These are phyloP conservation scores for Kentomonas sorsogonicus DNA, from an alignment of 208 protist genomes.

Conservation along the genomic window DNA sequence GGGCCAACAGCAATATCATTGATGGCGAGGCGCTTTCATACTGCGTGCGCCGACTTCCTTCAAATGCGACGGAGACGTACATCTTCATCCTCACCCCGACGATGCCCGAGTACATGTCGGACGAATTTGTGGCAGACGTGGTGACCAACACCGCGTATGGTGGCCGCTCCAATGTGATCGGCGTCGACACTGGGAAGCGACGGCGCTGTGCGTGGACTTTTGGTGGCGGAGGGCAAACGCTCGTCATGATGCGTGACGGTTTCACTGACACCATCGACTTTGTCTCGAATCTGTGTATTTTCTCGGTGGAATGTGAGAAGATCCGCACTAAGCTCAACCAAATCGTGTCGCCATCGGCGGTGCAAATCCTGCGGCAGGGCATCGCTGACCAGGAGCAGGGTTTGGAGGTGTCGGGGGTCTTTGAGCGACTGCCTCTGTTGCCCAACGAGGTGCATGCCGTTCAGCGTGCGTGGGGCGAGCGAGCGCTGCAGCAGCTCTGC, in stretches of 20 bases:
- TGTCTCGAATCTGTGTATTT: slow-evolving; percentile 75
- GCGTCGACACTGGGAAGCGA: slow-evolving; percentile 50
- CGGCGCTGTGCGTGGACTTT: slow-evolving; percentile 63
- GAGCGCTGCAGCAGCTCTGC: slow-evolving; percentile 47
- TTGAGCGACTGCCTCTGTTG: slow-evolving; percentile 47
- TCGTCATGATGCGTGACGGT: slow-evolving; percentile 78
- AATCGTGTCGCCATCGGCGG: slow-evolving; percentile 60
- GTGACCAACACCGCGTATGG: slow-evolving; percentile 8
- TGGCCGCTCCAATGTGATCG: slow-evolving; percentile 13
- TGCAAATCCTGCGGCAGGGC: slow-evolving; percentile 53
- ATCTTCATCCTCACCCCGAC: slow-evolving; percentile 49
- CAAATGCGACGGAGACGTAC: slow-evolving; percentile 63
- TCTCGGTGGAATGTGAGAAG: slow-evolving; percentile 70
- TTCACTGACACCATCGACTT: slow-evolving; percentile 87
- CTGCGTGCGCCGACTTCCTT: slow-evolving; percentile 48
- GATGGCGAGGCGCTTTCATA: slow-evolving; percentile 68
- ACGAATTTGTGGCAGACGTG: slow-evolving; percentile 56
- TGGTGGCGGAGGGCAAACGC: slow-evolving; percentile 53
- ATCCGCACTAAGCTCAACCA: slow-evolving; percentile 55
- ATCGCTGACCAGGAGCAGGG: slow-evolving; percentile 9
- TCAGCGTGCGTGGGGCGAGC: slow-evolving; percentile 38
- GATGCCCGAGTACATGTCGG: slow-evolving; percentile 46
- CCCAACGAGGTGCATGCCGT: slow-evolving; percentile 45
- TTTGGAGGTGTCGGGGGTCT: slow-evolving; percentile 10
- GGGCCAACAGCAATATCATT: slow-evolving; percentile 44